Conservation (phyloP, 202 grass and related monocot genomes). For the Setaria italica region DNA sequence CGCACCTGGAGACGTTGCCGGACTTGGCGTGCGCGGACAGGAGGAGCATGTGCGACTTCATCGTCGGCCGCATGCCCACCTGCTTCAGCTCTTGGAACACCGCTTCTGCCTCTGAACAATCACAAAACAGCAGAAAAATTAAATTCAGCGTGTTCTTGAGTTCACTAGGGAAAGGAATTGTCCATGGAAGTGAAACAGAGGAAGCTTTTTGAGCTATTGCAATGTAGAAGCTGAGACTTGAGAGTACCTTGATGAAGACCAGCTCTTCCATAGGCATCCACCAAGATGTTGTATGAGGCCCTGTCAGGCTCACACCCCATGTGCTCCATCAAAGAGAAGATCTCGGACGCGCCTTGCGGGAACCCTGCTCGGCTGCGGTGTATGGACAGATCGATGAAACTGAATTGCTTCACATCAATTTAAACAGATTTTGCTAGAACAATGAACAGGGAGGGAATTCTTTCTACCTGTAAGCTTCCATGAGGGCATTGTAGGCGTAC, state of each 20-base stretch:
- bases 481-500: conserved; percentile 90
- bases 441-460: conserved; percentile 6
- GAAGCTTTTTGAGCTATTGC: not conserved
- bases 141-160: not conserved
- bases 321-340: conserved; percentile 88
- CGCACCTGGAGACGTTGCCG: conserved; percentile 74
- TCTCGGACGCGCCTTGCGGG: conserved; percentile 72
- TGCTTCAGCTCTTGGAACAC: conserved; percentile 79
- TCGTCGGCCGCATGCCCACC: conserved; percentile 77
- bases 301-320: conserved; percentile 95
- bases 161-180: not conserved
- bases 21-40: conserved; percentile 81
- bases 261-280: conserved; percentile 91
- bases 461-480: conserved; percentile 86
- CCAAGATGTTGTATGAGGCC: conserved; percentile 95
- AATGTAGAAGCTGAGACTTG: not conserved
- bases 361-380: conserved; percentile 71
- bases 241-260: conserved; percentile 71
- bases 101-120: conserved; percentile 65
- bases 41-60: conserved; percentile 97
- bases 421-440: not conserved
- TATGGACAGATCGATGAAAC: conserved; percentile 12
- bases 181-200: not conserved
- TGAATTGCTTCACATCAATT: not conserved
- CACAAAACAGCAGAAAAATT: not conserved